Evolutionary conservation across 164 flowering plant genomes (phyloP).

Genomic region (Malania oleifera): DNA sequence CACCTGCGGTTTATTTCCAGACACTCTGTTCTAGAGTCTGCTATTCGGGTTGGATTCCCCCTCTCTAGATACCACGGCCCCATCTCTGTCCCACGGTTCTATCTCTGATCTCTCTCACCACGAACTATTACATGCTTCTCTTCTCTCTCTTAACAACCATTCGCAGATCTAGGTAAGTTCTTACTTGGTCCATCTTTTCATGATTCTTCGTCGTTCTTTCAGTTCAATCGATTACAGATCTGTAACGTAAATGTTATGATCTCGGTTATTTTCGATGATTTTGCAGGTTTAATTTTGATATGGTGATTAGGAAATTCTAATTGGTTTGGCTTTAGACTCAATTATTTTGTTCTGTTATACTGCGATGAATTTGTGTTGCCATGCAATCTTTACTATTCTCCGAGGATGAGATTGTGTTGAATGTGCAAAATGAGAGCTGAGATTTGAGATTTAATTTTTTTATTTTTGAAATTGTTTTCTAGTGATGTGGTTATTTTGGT

Average conservation of each 20-base stretch:
- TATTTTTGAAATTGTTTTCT: not conserved
- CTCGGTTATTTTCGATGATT: too few species aligned
- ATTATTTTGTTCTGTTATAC: not conserved
- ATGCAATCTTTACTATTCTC: not conserved
- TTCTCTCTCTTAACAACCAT: not conserved
- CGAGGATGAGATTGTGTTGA: not conserved
- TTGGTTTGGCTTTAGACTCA: not conserved
- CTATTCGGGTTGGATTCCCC: too few species aligned
- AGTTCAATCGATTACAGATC: not conserved
- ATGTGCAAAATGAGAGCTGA: slow-evolving; percentile 1
- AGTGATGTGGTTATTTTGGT: not conserved
- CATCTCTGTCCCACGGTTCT: not conserved
- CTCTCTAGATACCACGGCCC: too few species aligned
- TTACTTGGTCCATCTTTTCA: not conserved
- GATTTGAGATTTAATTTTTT: not conserved
- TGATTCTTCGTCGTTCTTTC: not conserved
- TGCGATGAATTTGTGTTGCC: too few species aligned
- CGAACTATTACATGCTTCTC: not conserved
- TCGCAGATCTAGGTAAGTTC: not conserved
- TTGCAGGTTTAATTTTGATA: too few species aligned
- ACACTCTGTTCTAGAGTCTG: too few species aligned
- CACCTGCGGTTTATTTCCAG: too few species aligned
- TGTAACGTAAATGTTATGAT: not conserved
- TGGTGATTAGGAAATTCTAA: not conserved
- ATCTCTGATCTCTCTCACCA: not conserved